phyloP scores from a whole-genome alignment of 1,139 yeast genomes.

The Pichia sp. region DNA sequence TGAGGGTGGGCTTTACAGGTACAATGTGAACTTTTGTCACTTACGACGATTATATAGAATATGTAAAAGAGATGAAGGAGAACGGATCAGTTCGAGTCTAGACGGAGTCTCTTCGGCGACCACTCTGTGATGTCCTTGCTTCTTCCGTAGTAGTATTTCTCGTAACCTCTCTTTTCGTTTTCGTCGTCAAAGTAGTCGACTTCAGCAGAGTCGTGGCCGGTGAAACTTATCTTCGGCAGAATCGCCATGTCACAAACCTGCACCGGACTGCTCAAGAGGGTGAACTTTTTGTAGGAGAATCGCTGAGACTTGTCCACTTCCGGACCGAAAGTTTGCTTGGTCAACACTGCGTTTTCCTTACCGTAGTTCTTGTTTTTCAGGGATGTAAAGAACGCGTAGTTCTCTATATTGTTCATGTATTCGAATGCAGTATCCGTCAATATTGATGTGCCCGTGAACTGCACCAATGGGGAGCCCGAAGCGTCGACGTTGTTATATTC shows the following conservation, averaged over 20 bases:
- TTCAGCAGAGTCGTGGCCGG: slow-evolving; percentile 23
- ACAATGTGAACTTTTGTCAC: too few relatives aligned
- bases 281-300: slow-evolving; percentile 56
- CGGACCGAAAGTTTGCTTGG: slow-evolving; percentile 26
- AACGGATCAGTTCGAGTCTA: slow-evolving; percentile 18
- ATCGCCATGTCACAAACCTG: slow-evolving; percentile 75
- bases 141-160: slow-evolving; percentile 27
- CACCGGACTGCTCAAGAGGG: slow-evolving; percentile 63
- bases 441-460: slow-evolving; percentile 72
- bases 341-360: slow-evolving; percentile 10
- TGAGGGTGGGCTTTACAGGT: too few relatives aligned
- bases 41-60: too few relatives aligned
- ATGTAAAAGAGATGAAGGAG: too few relatives aligned
- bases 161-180: slow-evolving; percentile 26
- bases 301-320: slow-evolving; percentile 19
- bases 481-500: slow-evolving; percentile 62
- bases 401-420: slow-evolving; percentile 53
- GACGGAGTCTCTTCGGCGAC: slow-evolving; percentile 23
- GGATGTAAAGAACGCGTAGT: slow-evolving; percentile 60
- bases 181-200: slow-evolving; percentile 28
- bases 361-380: slow-evolving; percentile 50
- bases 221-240: slow-evolving; percentile 32
- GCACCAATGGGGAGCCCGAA: slow-evolving; percentile 47
- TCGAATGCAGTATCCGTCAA: slow-evolving; percentile 70
- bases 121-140: slow-evolving; percentile 27